Base-by-base conservation (phyloP, 345 rosid species). In the Eucalyptus cladocalyx region DNA sequence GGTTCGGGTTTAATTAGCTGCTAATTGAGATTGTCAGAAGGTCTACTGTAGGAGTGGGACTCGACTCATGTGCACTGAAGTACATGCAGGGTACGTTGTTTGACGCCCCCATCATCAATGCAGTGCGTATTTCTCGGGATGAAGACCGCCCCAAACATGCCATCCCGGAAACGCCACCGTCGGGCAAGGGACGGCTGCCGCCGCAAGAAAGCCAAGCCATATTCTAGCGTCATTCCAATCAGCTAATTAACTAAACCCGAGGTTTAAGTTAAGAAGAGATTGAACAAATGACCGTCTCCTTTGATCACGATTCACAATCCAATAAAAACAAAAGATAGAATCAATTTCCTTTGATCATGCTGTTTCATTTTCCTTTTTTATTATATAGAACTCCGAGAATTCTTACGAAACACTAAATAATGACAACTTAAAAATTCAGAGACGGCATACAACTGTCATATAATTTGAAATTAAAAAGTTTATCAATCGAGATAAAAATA, bases 261-360 rank as follows among this genome's bases (percentile, higher is more conserved):
- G 37, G 76, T 13, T 7, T 15, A 32, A 65, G 76, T 65, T n/a
- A 6, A 32, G 5, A 65, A 16, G 37, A n/a, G 76, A n/a, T n/a
- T 9, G 37, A 16, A 65, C 19, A 34, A 7, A 65, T 15, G 6
- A 15, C 8, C 6, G 16, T 4, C 19, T 30, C 72, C n/a, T 62
- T 30, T 15, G 34, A n/a, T 7, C 7, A 0, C 7, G 15, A 58
- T 58, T 58, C 65, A 53, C 11, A 9, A 21, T 53, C 2, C 1
- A 7, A 51, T 0, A 7, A 8, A 8, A 2, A 3, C 10, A 53
- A 4, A 21, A 21, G 26, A 19, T 53, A 21, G 2, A 53, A 53
- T 21, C 58, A 53, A 53, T 53, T 53, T 14, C 76, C 10, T 65
- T 65, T 5, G 10, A n/a, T 5, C 76, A 15, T 17, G 11, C 6